These are phyloP conservation scores for Fusarium papillatum DNA, from an alignment of 2,329 filamentous ascomycete genomes.

Conservation along the genomic window DNA sequence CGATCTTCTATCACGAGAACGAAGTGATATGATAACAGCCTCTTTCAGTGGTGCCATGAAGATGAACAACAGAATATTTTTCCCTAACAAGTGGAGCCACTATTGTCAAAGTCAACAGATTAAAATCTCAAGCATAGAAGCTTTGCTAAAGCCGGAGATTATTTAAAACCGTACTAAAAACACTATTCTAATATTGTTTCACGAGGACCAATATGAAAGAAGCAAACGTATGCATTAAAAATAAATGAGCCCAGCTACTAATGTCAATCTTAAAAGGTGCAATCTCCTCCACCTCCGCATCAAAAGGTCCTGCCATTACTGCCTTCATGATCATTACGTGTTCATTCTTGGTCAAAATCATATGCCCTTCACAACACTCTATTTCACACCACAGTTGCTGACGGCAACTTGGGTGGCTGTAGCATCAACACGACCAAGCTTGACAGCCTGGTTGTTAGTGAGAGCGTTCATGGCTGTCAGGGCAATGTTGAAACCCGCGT, in stretches of 20 bases:
- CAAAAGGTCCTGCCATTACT: neutral
- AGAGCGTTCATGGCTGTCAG: constrained; percentile 67
- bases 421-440: constrained; percentile 67
- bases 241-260: neutral
- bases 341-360: neutral
- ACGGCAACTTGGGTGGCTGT: constrained; percentile 57
- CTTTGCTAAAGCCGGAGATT: neutral
- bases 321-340: neutral
- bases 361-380: neutral
- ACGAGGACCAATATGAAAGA: neutral
- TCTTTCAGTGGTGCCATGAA: neutral
- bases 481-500: constrained; percentile 66
- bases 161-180: neutral
- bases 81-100: neutral
- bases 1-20: neutral
- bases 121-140: neutral
- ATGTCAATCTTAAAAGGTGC: neutral
- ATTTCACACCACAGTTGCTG: constrained; percentile 54
- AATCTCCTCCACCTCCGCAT: neutral
- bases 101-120: neutral
- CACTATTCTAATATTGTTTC: too few species aligned
- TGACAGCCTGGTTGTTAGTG: constrained; percentile 63
- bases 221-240: neutral
- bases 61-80: neutral
- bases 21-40: neutral